phyloP scores from a whole-genome alignment of 148 eudicot species.

The Chenopodium album region DNA sequence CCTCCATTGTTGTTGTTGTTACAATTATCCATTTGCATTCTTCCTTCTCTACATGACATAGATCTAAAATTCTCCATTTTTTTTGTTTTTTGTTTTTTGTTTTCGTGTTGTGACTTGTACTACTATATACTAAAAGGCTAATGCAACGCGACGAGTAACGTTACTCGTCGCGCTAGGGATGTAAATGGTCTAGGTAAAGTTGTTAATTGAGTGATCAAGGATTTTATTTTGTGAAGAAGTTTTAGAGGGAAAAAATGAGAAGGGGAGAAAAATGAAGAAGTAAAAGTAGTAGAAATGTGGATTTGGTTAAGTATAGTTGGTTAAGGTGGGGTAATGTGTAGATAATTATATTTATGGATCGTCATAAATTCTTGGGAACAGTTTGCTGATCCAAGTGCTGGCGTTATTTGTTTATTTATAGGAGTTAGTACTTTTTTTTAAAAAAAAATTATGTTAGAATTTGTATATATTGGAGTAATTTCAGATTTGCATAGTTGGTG shows the following conservation, averaged over 20 bases:
- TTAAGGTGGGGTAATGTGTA: conserved; percentile 1
- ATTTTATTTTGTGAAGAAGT: neutral
- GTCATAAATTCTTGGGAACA: conserved; percentile 26
- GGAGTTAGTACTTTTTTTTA: conserved; percentile 20
- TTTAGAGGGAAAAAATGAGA: neutral
- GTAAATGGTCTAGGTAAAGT: no score
- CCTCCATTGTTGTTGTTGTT: neutral
- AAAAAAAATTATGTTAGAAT: no score
- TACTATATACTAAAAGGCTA: no score
- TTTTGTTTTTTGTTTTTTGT: neutral
- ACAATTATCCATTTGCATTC: conserved; percentile 32
- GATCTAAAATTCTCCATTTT: conserved; percentile 76
- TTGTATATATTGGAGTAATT: neutral
- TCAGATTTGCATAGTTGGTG: conserved; percentile 2
- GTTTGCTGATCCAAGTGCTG: conserved; percentile 16
- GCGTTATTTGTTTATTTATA: conserved; percentile 3
- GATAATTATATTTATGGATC: neutral
- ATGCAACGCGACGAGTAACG: no score
- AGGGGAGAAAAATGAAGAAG: neutral
- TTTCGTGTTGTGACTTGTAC: no score
- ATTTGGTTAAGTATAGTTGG: neutral
- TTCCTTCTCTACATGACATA: conserved; percentile 64
- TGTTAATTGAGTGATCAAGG: no score
- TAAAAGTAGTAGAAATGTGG: neutral
- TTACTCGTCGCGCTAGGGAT: no score